A percentile compares a stretch with the other conserved stretches of the same genome.
phyloP scores from a whole-genome alignment of 805 yeast species.

The Candida piceae region DNA sequence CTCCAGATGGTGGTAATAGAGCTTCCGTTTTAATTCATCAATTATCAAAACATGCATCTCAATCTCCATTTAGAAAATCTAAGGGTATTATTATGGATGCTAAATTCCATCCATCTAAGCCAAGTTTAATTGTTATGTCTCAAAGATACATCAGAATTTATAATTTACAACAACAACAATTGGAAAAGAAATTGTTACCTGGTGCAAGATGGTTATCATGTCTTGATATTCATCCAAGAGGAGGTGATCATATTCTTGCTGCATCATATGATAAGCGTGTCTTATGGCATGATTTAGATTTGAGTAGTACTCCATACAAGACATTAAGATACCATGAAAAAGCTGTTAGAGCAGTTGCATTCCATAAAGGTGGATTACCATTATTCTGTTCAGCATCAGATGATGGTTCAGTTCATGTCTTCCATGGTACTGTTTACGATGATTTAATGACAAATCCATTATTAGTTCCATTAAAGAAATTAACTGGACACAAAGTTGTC shows the following conservation, averaged over 20 bases:
- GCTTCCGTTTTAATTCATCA: conserved; percentile 92
- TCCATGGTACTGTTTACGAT: conserved; percentile 96
- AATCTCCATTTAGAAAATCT: conserved; percentile 89
- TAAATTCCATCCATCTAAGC: conserved; percentile 93
- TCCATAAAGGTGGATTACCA: conserved; percentile 83
- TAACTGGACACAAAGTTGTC: conserved; percentile 81
- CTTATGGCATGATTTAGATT: conserved; percentile 94
- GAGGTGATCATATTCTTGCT: conserved; percentile 88
- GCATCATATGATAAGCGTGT: conserved; percentile 93
- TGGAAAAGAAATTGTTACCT: conserved; percentile 82
- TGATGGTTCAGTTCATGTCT: conserved; percentile 87
- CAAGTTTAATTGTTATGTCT: conserved; percentile 88
- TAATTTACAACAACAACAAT: conserved; percentile 79
- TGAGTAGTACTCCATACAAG: conserved; percentile 86
- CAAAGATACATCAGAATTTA: conserved; percentile 90
- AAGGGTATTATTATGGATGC: conserved; percentile 96
- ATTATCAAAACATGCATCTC: conserved; percentile 88
- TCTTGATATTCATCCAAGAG: conserved; percentile 88
- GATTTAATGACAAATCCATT: conserved; percentile 93
- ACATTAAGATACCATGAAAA: conserved; percentile 90
- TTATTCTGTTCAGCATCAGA: conserved; percentile 92
- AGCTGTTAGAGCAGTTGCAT: conserved; percentile 84
- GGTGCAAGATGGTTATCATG: conserved; percentile 94
- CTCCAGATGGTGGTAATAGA: conserved; percentile 81
- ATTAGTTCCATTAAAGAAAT: conserved; percentile 90